A percentile compares a stretch with the other conserved stretches of the same genome.
Evolutionary conservation across 495 filamentous ascomycete species (phyloP).

Genomic region (Aspergillus saccharolyticus): DNA sequence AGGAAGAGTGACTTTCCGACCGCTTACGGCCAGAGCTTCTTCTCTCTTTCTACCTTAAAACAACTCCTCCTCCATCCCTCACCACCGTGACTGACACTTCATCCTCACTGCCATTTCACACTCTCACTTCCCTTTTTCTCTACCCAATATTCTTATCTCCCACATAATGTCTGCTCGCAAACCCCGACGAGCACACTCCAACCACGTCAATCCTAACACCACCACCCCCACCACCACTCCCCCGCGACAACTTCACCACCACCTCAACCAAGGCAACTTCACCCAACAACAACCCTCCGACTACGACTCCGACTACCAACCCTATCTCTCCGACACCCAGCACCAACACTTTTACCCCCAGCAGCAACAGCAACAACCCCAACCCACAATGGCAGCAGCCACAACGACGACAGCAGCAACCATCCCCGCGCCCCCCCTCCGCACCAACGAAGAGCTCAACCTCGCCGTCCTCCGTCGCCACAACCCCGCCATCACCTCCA

Average conservation of each 20-base stretch:
- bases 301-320: conserved; percentile 50
- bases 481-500: conserved; percentile 57
- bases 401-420: conserved; percentile 15
- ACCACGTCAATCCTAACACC: conserved; percentile 25
- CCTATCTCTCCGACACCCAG: conserved; percentile 19
- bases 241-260: conserved; percentile 20
- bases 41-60: neutral
- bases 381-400: conserved; percentile 21
- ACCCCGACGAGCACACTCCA: conserved; percentile 31
- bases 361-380: conserved; percentile 24
- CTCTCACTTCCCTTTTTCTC: conserved; percentile 2
- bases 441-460: conserved; percentile 77
- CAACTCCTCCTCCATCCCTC: no score
- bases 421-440: conserved; percentile 40
- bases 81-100: neutral
- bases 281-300: conserved; percentile 44
- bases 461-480: conserved; percentile 72
- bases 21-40: conserved; percentile 15
- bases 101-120: neutral
- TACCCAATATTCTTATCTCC: no score
- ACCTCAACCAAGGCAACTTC: conserved; percentile 12
- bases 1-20: no score
- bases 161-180: conserved; percentile 32
- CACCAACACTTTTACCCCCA: conserved; percentile 11
- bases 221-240: conserved; percentile 34